Evolutionary conservation across 441 rosid species (phyloP), one percentile per base, ranked within the genome.

Genomic region (Mallotus repandus): DNA sequence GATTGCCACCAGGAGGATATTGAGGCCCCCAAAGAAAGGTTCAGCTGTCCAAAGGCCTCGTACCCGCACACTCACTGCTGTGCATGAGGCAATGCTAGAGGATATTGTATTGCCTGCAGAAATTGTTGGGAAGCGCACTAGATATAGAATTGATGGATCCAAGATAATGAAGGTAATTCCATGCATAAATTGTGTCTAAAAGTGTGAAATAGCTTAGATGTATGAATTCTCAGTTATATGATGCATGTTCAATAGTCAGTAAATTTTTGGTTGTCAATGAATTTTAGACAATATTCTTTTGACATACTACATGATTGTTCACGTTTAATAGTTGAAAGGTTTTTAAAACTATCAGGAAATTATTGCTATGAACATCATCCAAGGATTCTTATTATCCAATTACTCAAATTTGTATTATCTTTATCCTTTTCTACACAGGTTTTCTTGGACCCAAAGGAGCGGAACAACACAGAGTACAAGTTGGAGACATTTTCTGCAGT

Each of bases 1-100:
- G 71, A 76, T 92, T 74, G 90, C 94, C 59, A 82, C 91, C 59
- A 59, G 96, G 45, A 90, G 96, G 79, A 87, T 92, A 61, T 60
- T 89, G 78, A 85, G 96, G 76, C 96, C 92, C 22, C 97, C 92
- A 16, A 92, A 92, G 94, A 92, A 86, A 73, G 96, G 97, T 25
- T 88, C 92, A 65, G 96, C 96, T 54, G 96, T 68, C 53, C 89
- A 89, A 70, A 83, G 96, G 72, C 96, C 96, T 62, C 90, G 97
- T 22, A 85, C 77, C 86, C 96, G 96, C 66, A 92, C 96, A 19
- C 84, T 90, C 18, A 92, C 94, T 18, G 61, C 91, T 63, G 96
- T 90, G 25, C 92, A 90, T 53, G 92, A 92, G 81, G 92, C 92
- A 21, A 83, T 87, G 79, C 84, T 92, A 6, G 96, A 90, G 79